Conservation (phyloP, 2,329 filamentous ascomycete genomes). For the Metarhizium anisopliae region DNA sequence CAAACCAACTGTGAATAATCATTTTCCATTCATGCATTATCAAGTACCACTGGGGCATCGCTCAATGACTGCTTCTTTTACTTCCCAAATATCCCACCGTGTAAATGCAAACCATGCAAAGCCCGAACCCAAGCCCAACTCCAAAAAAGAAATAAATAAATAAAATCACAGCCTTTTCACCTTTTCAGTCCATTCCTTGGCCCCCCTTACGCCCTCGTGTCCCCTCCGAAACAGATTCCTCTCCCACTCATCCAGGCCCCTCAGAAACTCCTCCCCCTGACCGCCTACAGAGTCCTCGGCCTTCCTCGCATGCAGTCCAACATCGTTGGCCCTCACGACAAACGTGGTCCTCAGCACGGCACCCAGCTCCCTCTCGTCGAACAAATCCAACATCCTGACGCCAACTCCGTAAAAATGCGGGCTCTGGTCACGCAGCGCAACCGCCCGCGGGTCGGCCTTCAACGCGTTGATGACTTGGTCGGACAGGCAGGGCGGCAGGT, state of each 20-base stretch:
- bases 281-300: slow-evolving; percentile 54
- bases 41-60: not conserved
- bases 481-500: slow-evolving; percentile 69
- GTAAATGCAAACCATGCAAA: not conserved
- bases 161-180: slow-evolving; percentile 26
- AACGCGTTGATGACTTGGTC: slow-evolving; percentile 79
- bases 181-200: slow-evolving; percentile 62
- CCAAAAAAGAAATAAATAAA: not conserved
- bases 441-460: slow-evolving; percentile 79
- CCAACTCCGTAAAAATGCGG: slow-evolving; percentile 84
- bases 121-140: not conserved
- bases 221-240: slow-evolving; percentile 64
- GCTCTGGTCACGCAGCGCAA: slow-evolving; percentile 74
- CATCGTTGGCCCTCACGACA: slow-evolving; percentile 69
- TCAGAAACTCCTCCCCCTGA: slow-evolving; percentile 68
- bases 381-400: slow-evolving; percentile 78
- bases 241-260: slow-evolving; percentile 86
- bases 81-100: not conserved
- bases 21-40: not conserved
- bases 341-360: slow-evolving; percentile 71
- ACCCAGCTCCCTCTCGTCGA: slow-evolving; percentile 72
- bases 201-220: slow-evolving; percentile 63
- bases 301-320: slow-evolving; percentile 84
- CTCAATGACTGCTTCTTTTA: not conserved
- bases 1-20: not conserved